Evolutionary conservation across 2,329 filamentous ascomycete genomes (phyloP).

Genomic region (Cryphonectria carpinicola): DNA sequence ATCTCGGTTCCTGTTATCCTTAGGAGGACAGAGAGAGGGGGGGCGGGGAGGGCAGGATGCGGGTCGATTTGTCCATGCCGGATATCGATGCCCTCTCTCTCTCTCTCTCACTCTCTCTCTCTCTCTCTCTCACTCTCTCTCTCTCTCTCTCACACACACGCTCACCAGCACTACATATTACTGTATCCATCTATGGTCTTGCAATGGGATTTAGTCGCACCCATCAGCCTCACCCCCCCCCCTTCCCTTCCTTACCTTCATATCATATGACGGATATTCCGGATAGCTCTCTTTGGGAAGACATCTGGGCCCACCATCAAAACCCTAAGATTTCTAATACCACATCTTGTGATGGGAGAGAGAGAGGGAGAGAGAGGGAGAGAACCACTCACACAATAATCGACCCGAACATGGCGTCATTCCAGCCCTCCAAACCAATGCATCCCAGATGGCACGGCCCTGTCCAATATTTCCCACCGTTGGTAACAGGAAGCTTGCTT

Average conservation of each 20-base stretch:
- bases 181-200: background rate
- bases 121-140: background rate
- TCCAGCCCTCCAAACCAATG: background rate
- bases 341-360: background rate
- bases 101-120: background rate
- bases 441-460: background rate
- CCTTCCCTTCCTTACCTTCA: too few species aligned
- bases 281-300: background rate
- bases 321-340: background rate
- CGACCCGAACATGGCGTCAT: conserved; percentile 10
- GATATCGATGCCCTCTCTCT: background rate
- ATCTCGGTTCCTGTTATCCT: conserved; percentile 21
- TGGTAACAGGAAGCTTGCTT: background rate
- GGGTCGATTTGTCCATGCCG: conserved; percentile 15
- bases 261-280: background rate
- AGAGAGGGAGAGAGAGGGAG: background rate
- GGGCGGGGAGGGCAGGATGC: background rate
- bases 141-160: background rate
- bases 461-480: background rate
- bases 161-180: background rate
- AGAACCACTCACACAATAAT: conserved; percentile 17
- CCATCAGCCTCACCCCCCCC: background rate
- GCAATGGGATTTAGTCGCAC: background rate
- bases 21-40: background rate
- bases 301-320: background rate